Percentiles rank a stretch among this genome's conserved stretches.
Evolutionary conservation across 306 rosid genomes (phyloP).

Genomic region (Corylus avellana): DNA sequence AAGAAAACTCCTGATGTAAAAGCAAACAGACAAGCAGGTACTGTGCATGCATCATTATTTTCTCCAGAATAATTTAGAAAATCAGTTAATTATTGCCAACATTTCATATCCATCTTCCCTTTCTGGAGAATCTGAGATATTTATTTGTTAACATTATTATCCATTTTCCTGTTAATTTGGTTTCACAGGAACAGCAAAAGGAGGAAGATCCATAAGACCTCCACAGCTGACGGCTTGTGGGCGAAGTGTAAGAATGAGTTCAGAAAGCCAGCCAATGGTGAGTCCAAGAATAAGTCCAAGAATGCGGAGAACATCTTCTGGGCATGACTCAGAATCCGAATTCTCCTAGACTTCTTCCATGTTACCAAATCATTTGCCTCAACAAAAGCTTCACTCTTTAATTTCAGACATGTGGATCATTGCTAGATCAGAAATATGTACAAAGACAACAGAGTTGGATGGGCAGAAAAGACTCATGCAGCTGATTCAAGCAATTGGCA

Average conservation of each 20-base stretch:
- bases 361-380: constrained; percentile 15
- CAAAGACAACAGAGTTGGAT: constrained; percentile 24
- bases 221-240: constrained; percentile 55
- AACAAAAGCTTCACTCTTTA: constrained; percentile 13
- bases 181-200: constrained; percentile 58
- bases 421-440: constrained; percentile 24
- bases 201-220: constrained; percentile 63
- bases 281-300: constrained; percentile 46
- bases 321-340: constrained; percentile 91
- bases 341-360: constrained; percentile 47
- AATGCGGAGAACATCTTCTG: constrained; percentile 57
- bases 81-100: background rate
- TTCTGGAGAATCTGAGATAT: too few species aligned
- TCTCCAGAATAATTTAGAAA: constrained; percentile 12
- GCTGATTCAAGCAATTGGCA: background rate
- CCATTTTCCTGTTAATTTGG: constrained; percentile 5
- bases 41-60: background rate
- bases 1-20: constrained; percentile 51
- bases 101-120: too few species aligned
- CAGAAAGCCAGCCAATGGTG: constrained; percentile 42
- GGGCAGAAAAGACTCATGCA: constrained; percentile 31
- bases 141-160: too few species aligned
- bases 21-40: constrained; percentile 55
- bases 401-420: constrained; percentile 18
- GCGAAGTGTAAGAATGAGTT: constrained; percentile 37